Percentiles rank a stretch among this genome's conserved stretches.
These are phyloP conservation scores for Gossypium gossypioides DNA, from an alignment of 441 rosid genomes.

Conservation along the genomic window DNA sequence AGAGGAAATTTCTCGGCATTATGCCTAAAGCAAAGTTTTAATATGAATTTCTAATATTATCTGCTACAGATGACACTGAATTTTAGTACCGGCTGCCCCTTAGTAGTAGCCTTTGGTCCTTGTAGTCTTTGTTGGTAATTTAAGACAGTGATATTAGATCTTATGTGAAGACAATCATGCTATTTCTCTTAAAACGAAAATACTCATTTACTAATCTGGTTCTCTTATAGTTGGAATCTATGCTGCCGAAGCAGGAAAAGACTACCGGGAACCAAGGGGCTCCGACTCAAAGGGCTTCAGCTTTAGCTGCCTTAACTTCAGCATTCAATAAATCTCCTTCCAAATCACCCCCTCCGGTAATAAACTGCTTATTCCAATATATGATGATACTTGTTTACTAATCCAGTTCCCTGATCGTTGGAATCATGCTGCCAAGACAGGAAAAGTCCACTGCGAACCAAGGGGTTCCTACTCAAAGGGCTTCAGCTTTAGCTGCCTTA, in stretches of 20 bases:
- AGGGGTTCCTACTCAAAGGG: slow-evolving; percentile 91
- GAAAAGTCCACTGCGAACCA: slow-evolving; percentile 66
- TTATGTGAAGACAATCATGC: not conserved
- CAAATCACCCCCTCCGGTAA: slow-evolving; percentile 39
- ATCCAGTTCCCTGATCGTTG: not conserved
- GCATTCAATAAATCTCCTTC: slow-evolving; percentile 68
- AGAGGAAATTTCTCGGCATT: not conserved
- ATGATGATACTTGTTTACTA: not conserved
- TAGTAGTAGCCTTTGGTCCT: not conserved
- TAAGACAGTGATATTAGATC: not conserved
- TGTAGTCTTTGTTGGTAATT: not conserved
- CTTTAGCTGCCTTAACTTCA: slow-evolving; percentile 84
- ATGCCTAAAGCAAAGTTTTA: not conserved
- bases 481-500: slow-evolving; percentile 95
- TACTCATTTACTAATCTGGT: not conserved
- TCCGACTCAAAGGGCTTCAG: slow-evolving; percentile 94
- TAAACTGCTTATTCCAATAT: slow-evolving; percentile 9
- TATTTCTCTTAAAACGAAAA: not conserved
- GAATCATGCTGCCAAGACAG: slow-evolving; percentile 30
- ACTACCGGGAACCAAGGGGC: slow-evolving; percentile 71
- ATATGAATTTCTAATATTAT: not conserved
- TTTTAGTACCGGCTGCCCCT: not conserved
- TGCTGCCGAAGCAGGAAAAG: slow-evolving; percentile 47
- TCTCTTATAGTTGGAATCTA: not conserved
- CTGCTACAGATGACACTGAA: not conserved